Evolutionary conservation across 768 basidiomycete genomes (phyloP).

Genomic region (Psilocybe subaeruginosa): DNA sequence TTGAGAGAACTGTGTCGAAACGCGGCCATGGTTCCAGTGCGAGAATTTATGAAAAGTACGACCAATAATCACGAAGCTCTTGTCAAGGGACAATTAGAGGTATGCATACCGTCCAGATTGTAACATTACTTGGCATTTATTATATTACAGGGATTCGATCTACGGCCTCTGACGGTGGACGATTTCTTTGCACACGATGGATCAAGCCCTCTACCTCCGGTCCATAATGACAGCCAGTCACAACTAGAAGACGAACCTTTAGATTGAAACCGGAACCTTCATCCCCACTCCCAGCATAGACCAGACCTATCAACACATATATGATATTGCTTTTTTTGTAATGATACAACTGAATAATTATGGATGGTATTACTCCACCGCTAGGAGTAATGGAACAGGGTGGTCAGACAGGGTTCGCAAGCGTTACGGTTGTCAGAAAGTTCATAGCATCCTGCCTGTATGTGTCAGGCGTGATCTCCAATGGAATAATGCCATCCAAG

Average conservation of each 20-base stretch:
- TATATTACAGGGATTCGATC: slow-evolving; percentile 66
- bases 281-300: slow-evolving; percentile 3
- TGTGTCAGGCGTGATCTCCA: slow-evolving; percentile 29
- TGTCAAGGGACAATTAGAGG: slow-evolving; percentile 54
- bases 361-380: not conserved
- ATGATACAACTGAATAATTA: not conserved
- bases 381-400: not conserved
- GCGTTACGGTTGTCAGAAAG: slow-evolving; percentile 27
- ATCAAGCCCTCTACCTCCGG: slow-evolving; percentile 37
- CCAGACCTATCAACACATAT: not conserved
- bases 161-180: slow-evolving; percentile 69
- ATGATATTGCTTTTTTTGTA: not conserved
- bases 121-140: not conserved
- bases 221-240: slow-evolving; percentile 24
- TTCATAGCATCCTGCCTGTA: slow-evolving; percentile 30
- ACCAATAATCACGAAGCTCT: slow-evolving; percentile 42
- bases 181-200: slow-evolving; percentile 67
- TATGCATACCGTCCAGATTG: slow-evolving; percentile 19
- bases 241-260: slow-evolving; percentile 27
- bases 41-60: slow-evolving; percentile 73
- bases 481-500: slow-evolving; percentile 30
- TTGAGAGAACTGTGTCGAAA: slow-evolving; percentile 90
- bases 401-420: slow-evolving; percentile 20
- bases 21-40: slow-evolving; percentile 91
- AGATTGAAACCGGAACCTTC: slow-evolving; percentile 11